Base-by-base conservation (phyloP, 208 protist species). In the Blechomonas ayalai region DNA sequence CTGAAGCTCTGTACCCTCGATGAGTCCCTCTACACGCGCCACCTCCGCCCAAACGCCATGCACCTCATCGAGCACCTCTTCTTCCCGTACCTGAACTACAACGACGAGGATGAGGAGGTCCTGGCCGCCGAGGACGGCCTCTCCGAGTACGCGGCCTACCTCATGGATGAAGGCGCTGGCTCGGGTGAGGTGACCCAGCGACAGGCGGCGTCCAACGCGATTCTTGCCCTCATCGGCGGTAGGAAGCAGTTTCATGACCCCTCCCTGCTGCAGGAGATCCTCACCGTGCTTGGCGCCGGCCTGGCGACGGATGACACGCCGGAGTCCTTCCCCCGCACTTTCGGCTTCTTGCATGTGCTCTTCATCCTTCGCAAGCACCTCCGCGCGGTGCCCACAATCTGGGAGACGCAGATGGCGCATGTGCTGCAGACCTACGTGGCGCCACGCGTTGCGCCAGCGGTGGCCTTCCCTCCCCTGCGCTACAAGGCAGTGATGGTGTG, bases 401-500 rank as follows among this genome's bases (percentile, higher is more conserved):
- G 85, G 85, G 13, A 39, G 23, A 48, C 29, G 6, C 78, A 94
- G 50, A 87, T 94, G 76, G 54, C 67, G 7, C 71, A 81, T 41
- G 76, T 94, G 1, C 81, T 94, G 19, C 64, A 79, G 47, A 49
- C 41, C 19, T 81, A 73, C 66, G 79, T 94, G 20, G 66, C 73
- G n/a, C 85, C 85, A 10, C 78, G 78, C 37, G 52, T 90, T 41
- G 35, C 71, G 25, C 60, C 75, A 5, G 51, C 46, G 8, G 53
- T 69, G 44, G 51, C 59, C 0, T 83, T 62, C 24, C 44, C 81
- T 12, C 59, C 68, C 8, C 53, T 94, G 18, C 77, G 82, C 23
- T 90, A 73, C 63, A 94, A 94, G 55, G 78, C 85, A 4, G 38
- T 90, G 18, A 66, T 78, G 10, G 73, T 88, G 19, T 90, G 79